A percentile compares a stretch with the other conserved stretches of the same genome.
phyloP scores from a whole-genome alignment of 352 stramenopile genomes.

The Phytophthora idaei region DNA sequence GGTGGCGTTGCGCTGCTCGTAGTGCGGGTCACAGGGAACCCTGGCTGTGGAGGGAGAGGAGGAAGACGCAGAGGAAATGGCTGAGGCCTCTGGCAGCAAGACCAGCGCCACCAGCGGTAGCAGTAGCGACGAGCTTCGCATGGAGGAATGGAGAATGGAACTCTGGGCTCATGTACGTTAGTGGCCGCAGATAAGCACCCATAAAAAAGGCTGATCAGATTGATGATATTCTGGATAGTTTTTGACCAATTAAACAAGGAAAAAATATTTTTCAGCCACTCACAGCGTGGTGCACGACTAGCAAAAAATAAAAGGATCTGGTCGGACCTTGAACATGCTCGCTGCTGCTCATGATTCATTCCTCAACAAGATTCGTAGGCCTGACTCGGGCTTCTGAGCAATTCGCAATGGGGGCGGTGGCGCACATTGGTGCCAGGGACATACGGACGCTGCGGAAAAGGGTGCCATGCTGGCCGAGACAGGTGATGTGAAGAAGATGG shows the following conservation, averaged over 20 bases:
- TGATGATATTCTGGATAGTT: background rate
- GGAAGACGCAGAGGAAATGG: conserved; percentile 7
- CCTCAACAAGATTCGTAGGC: no score
- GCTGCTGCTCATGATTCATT: no score
- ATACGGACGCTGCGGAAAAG: background rate
- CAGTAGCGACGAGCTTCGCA: conserved; percentile 1
- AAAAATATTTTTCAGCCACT: background rate
- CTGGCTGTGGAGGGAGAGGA: conserved; percentile 5
- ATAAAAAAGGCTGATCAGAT: conserved; percentile 2
- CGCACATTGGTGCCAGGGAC: background rate
- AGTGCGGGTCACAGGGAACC: conserved; percentile 55
- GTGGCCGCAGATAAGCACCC: background rate
- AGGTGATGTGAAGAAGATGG: background rate
- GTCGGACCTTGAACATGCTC: background rate
- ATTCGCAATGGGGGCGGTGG: background rate
- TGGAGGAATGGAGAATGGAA: conserved; percentile 14
- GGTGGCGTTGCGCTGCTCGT: conserved; percentile 59
- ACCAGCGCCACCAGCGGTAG: conserved; percentile 4
- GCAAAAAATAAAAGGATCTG: background rate
- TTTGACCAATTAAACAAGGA: background rate
- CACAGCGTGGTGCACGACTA: background rate
- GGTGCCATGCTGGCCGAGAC: background rate
- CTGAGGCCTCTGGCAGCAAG: background rate
- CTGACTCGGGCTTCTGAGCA: background rate
- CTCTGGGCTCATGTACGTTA: conserved; percentile 7